phyloP scores from a whole-genome alignment of 345 rosid species.

The Ceriops decandra region DNA sequence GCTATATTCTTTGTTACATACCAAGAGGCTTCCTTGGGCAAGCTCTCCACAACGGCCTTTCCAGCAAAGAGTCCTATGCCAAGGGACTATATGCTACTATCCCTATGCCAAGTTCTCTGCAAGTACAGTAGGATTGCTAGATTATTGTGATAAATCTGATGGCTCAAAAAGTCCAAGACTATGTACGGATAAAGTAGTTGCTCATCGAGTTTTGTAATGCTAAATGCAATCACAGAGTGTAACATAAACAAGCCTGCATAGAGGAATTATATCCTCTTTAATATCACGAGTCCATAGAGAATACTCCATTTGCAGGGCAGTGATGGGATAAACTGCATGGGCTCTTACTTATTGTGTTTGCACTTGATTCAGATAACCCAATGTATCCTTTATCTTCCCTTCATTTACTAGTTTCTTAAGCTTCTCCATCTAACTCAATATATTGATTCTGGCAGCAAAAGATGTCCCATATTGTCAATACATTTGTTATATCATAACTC shows the following conservation, averaged over 20 bases:
- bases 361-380: slow-evolving; percentile 40
- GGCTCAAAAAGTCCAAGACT: no score
- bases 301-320: slow-evolving; percentile 42
- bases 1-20: slow-evolving; percentile 1
- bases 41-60: slow-evolving; percentile 32
- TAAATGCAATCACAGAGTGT: neutral
- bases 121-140: neutral
- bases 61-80: slow-evolving; percentile 43
- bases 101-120: slow-evolving; percentile 41
- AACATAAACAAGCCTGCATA: slow-evolving; percentile 29
- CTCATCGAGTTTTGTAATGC: no score
- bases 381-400: slow-evolving; percentile 37
- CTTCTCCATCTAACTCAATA: slow-evolving; percentile 31
- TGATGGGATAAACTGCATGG: slow-evolving; percentile 37
- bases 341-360: slow-evolving; percentile 38
- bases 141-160: no score
- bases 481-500: neutral
- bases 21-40: slow-evolving; percentile 25
- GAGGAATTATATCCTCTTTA: slow-evolving; percentile 35
- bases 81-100: slow-evolving; percentile 36
- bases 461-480: neutral
- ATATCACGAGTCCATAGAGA: slow-evolving; percentile 35
- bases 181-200: no score
- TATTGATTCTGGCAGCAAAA: neutral
- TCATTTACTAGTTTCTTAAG: slow-evolving; percentile 44